phyloP scores from a whole-genome alignment of 176 grass and related monocot genomes.

The Aegilops longissima region DNA sequence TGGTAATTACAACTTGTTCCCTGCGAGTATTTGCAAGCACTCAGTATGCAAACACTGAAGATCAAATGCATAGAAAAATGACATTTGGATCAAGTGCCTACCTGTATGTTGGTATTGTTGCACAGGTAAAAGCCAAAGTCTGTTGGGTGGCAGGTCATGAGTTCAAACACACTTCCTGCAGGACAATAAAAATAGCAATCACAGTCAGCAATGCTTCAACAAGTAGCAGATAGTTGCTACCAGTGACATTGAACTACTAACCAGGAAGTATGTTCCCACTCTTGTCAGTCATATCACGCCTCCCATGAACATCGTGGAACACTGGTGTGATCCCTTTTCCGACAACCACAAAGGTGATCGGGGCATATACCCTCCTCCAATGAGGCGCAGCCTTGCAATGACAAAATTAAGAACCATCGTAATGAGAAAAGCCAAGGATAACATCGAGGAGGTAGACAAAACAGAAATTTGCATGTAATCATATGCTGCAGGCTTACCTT shows the following conservation, averaged over 20 bases:
- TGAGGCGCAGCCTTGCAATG: conserved; percentile 58
- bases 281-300: conserved; percentile 12
- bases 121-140: conserved; percentile 89
- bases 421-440: neutral
- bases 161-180: conserved; percentile 77
- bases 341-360: conserved; percentile 49
- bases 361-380: conserved; percentile 39
- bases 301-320: neutral
- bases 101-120: conserved; percentile 84
- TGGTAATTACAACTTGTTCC: conserved; percentile 83
- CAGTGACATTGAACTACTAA: conserved; percentile 18
- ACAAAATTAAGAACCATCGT: neutral
- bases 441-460: neutral
- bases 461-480: neutral
- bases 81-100: conserved; percentile 18
- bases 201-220: neutral
- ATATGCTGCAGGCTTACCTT: conserved; percentile 40
- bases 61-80: neutral
- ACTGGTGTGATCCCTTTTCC: conserved; percentile 41
- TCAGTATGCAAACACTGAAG: neutral
- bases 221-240: neutral
- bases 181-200: neutral
- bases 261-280: conserved; percentile 65
- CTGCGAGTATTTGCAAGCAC: conserved; percentile 28
- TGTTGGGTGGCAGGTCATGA: conserved; percentile 67